phyloP scores from a whole-genome alignment of 768 basidiomycete species.

The Xerocomellus chrysenteron region DNA sequence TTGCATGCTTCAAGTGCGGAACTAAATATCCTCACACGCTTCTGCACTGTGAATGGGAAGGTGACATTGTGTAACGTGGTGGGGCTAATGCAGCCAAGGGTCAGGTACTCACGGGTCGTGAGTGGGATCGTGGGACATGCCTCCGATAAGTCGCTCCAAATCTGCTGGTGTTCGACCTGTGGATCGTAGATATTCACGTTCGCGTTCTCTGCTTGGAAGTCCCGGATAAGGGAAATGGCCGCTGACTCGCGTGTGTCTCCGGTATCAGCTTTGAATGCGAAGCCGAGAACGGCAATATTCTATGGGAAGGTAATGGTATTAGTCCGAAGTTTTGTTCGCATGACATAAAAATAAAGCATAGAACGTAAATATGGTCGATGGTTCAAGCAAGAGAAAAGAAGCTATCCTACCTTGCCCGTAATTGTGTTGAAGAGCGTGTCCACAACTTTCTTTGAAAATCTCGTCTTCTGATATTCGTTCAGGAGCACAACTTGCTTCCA shows the following conservation, averaged over 20 bases:
- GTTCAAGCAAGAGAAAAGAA: background rate
- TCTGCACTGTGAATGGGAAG: constrained; percentile 59
- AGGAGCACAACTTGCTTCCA: constrained; percentile 97
- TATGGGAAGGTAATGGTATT: constrained; percentile 31
- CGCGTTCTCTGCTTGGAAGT: constrained; percentile 91
- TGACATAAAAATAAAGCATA: background rate
- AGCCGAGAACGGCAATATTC: constrained; percentile 95
- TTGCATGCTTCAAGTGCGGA: constrained; percentile 87
- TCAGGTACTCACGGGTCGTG: constrained; percentile 57
- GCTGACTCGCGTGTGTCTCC: constrained; percentile 99
- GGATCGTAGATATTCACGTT: constrained; percentile 90
- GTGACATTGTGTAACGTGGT: background rate
- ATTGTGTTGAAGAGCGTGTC: constrained; percentile 99
- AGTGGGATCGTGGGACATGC: constrained; percentile 63
- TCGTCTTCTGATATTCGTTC: constrained; percentile 97
- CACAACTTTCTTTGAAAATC: constrained; percentile 95
- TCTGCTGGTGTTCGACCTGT: constrained; percentile 80
- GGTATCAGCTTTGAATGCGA: constrained; percentile 99
- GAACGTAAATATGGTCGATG: background rate
- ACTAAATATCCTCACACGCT: constrained; percentile 75
- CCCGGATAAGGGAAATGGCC: constrained; percentile 88
- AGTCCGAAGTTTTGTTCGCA: constrained; percentile 8
- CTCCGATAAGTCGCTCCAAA: constrained; percentile 78
- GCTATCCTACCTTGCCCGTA: constrained; percentile 72
- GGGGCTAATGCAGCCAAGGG: background rate